phyloP scores from a whole-genome alignment of 2,329 filamentous ascomycete genomes.

The Pseudopyricularia cyperi region DNA sequence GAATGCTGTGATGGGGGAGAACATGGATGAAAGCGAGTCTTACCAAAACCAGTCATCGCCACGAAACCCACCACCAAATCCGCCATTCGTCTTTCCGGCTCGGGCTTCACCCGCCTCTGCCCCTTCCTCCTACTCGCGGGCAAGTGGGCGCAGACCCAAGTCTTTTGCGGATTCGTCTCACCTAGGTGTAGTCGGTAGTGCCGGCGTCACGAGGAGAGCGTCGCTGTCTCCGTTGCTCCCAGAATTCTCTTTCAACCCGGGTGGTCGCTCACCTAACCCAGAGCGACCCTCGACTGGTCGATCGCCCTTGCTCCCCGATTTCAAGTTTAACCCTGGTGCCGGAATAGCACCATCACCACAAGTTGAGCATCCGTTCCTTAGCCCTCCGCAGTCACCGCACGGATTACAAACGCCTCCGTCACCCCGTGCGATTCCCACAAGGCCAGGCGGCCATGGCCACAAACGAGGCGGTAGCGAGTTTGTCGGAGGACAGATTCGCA shows the following conservation, averaged over 20 bases:
- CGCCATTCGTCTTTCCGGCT: slow-evolving; percentile 51
- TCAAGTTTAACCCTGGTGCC: slow-evolving; percentile 13
- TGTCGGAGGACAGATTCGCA: slow-evolving; percentile 57
- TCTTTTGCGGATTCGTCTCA: slow-evolving; percentile 36
- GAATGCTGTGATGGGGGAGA: background rate
- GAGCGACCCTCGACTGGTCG: background rate
- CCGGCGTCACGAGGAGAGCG: slow-evolving; percentile 15
- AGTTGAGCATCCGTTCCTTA: slow-evolving; percentile 28
- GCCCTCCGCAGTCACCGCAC: slow-evolving; percentile 41
- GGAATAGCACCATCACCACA: slow-evolving; percentile 13
- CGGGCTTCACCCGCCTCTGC: slow-evolving; percentile 32
- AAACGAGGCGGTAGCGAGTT: slow-evolving; percentile 76
- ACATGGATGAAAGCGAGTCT: background rate
- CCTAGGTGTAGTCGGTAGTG: slow-evolving; percentile 13
- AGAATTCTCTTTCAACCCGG: slow-evolving; percentile 44
- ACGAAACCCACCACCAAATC: slow-evolving; percentile 39
- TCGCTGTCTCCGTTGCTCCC: slow-evolving; percentile 31
- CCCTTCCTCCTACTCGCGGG: slow-evolving; percentile 32
- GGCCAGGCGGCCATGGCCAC: slow-evolving; percentile 57
- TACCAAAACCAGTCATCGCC: slow-evolving; percentile 14
- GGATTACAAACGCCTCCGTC: slow-evolving; percentile 14
- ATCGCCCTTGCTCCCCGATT: slow-evolving; percentile 1
- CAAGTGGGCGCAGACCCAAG: slow-evolving; percentile 35
- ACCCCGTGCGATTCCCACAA: slow-evolving; percentile 32
- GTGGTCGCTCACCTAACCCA: slow-evolving; percentile 12